These are phyloP conservation scores for Phytophthora hybrid DNA, from an alignment of 352 stramenopile genomes.

Conservation along the genomic window DNA sequence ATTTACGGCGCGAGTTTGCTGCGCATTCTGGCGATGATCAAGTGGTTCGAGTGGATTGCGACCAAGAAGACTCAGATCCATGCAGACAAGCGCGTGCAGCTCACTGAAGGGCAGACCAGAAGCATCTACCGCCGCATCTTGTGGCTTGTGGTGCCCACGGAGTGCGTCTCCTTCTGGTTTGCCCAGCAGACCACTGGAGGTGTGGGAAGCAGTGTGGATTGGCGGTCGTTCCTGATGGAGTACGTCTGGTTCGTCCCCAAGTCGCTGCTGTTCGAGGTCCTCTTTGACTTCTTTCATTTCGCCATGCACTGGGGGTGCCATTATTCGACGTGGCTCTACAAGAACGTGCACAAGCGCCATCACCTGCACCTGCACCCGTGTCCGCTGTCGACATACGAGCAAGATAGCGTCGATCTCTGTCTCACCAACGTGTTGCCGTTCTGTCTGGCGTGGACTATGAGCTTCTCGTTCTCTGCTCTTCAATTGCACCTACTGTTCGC, in stretches of 20 bases:
- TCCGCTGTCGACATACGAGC: constrained; percentile 86
- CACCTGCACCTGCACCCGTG: constrained; percentile 82
- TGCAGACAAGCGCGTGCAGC: constrained; percentile 56
- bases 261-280: constrained; percentile 85
- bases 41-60: constrained; percentile 87
- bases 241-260: constrained; percentile 80
- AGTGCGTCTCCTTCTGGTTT: constrained; percentile 73
- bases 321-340: constrained; percentile 72
- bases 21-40: constrained; percentile 68
- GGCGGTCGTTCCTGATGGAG: constrained; percentile 44
- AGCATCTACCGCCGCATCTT: constrained; percentile 71
- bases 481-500: constrained; percentile 84
- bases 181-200: constrained; percentile 29
- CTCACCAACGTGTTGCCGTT: constrained; percentile 86
- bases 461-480: constrained; percentile 53
- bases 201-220: constrained; percentile 13
- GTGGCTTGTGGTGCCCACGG: constrained; percentile 72
- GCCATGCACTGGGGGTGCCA: constrained; percentile 78
- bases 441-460: constrained; percentile 52
- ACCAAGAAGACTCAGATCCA: constrained; percentile 76
- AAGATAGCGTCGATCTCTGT: constrained; percentile 75
- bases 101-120: constrained; percentile 51
- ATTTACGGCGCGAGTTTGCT: constrained; percentile 59
- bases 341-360: constrained; percentile 86
- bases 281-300: constrained; percentile 92